A percentile compares a stretch with the other conserved stretches of the same genome.
phyloP scores from a whole-genome alignment of 371 early-diverging fungal genomes.

The Mucor irregularis region DNA sequence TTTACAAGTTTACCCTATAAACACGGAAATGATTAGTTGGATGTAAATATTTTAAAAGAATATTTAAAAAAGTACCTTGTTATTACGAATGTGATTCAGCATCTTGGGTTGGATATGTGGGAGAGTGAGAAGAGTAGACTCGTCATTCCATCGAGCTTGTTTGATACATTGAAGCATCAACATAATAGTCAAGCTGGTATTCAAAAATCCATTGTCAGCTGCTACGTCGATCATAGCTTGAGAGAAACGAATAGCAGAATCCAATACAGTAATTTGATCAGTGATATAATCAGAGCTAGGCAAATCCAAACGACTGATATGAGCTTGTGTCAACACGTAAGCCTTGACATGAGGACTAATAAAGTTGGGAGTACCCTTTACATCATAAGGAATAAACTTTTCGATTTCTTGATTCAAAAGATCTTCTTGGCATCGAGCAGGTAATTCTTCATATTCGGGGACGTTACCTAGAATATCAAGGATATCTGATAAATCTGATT shows the following conservation, averaged over 20 bases:
- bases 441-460: conserved; percentile 86
- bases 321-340: conserved; percentile 85
- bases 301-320: conserved; percentile 67
- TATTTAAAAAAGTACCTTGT: conserved; percentile 26
- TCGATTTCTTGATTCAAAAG: conserved; percentile 77
- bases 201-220: conserved; percentile 69
- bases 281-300: conserved; percentile 91
- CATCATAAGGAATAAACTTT: conserved; percentile 57
- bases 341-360: conserved; percentile 90
- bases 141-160: conserved; percentile 83
- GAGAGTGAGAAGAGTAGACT: conserved; percentile 71
- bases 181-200: conserved; percentile 69
- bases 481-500: conserved; percentile 58
- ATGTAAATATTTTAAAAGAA: not conserved
- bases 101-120: conserved; percentile 61
- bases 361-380: conserved; percentile 54
- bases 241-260: conserved; percentile 87
- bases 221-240: conserved; percentile 92
- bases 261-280: conserved; percentile 90
- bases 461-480: conserved; percentile 76
- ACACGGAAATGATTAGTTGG: not conserved
- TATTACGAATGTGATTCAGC: conserved; percentile 30
- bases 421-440: conserved; percentile 94
- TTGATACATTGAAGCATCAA: conserved; percentile 84
- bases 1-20: conserved; percentile 34